phyloP scores from a whole-genome alignment of 1,139 yeast genomes.

The Geotrichum cucujoidarum region DNA sequence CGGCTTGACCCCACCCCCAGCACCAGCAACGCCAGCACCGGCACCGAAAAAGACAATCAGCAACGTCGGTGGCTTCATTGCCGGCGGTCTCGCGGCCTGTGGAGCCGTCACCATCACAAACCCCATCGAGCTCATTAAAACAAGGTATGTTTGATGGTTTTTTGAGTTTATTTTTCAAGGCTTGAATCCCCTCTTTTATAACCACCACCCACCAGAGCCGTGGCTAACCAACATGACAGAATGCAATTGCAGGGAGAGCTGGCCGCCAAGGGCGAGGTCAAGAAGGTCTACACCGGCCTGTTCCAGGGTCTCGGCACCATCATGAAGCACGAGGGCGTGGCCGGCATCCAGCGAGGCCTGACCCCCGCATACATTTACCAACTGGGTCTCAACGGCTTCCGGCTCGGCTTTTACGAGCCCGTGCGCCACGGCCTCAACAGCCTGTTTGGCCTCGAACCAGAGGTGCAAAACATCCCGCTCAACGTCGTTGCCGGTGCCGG shows the following conservation, averaged over 20 bases:
- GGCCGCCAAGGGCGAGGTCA: constrained; percentile 47
- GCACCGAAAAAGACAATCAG: constrained; percentile 28
- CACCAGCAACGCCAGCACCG: background rate
- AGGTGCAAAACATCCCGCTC: constrained; percentile 46
- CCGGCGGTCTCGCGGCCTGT: constrained; percentile 95
- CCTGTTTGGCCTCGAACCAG: constrained; percentile 48
- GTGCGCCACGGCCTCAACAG: constrained; percentile 57
- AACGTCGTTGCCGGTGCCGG: constrained; percentile 79
- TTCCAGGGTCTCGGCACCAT: constrained; percentile 78
- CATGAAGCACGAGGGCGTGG: constrained; percentile 72
- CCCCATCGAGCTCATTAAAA: constrained; percentile 90
- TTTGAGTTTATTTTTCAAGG: background rate
- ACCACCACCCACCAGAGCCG: background rate
- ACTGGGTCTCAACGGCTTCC: constrained; percentile 84
- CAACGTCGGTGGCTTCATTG: constrained; percentile 74
- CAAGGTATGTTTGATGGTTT: constrained; percentile 39
- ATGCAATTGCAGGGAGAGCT: constrained; percentile 97
- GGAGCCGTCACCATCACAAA: constrained; percentile 96
- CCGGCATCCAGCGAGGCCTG: constrained; percentile 86
- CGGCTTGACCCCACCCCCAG: too few relatives aligned
- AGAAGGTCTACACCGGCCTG: constrained; percentile 70
- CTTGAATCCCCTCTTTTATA: background rate
- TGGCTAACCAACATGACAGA: constrained; percentile 36
- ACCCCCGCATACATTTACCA: constrained; percentile 64
- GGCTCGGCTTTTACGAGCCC: constrained; percentile 93